These are phyloP conservation scores for Malbranchea cinnamomea DNA, from an alignment of 2,329 filamentous ascomycete species.

Conservation along the genomic window DNA sequence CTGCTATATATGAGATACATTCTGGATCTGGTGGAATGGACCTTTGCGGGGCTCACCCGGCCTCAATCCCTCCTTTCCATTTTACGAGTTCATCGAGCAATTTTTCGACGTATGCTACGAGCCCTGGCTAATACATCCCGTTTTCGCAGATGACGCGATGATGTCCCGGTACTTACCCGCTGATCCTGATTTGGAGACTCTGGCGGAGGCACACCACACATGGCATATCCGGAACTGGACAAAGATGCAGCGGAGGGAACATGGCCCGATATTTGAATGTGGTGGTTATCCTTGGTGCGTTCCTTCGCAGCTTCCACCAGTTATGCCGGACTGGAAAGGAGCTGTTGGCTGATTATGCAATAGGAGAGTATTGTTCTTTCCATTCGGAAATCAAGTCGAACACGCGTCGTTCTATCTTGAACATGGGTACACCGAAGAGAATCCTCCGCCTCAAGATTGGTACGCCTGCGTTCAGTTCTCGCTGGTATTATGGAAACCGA, in stretches of 20 bases:
- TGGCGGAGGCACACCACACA: slow-evolving; percentile 61
- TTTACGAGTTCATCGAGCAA: too few species aligned
- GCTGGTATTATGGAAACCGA: slow-evolving; percentile 84
- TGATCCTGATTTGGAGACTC: slow-evolving; percentile 63
- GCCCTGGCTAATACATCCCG: too few species aligned
- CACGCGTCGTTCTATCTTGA: slow-evolving; percentile 92
- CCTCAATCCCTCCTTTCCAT: too few species aligned
- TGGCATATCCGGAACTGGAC: slow-evolving; percentile 86
- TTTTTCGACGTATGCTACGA: too few species aligned
- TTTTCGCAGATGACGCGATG: slow-evolving; percentile 70
- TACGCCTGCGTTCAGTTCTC: slow-evolving; percentile 94
- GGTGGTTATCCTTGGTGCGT: slow-evolving; percentile 74
- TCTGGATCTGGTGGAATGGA: too few species aligned
- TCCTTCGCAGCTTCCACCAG: neutral
- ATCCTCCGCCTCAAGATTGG: slow-evolving; percentile 74
- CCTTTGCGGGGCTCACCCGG: too few species aligned
- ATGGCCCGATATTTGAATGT: slow-evolving; percentile 76
- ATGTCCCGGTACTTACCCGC: slow-evolving; percentile 62
- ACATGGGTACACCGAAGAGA: slow-evolving; percentile 75
- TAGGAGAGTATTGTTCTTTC: slow-evolving; percentile 90
- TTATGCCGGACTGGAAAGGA: neutral
- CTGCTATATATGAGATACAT: too few species aligned
- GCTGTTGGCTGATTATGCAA: slow-evolving; percentile 13
- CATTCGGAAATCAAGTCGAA: slow-evolving; percentile 86
- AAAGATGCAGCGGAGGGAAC: slow-evolving; percentile 59